Evolutionary conservation across 108 stramenopile genomes (phyloP).

Genomic region (Cyclotella cryptica): DNA sequence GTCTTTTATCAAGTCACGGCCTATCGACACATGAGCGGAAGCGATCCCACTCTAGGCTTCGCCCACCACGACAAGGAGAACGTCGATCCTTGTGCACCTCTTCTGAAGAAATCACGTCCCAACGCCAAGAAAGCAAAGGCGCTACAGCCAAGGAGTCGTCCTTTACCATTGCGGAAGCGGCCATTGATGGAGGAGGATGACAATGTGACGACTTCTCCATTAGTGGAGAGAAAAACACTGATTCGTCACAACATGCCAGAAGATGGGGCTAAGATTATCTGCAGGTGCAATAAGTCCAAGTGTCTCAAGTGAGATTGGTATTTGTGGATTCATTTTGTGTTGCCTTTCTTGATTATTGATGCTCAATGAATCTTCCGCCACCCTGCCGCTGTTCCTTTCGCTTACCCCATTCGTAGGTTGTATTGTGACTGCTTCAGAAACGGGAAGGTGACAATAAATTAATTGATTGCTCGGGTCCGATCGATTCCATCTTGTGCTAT

Average conservation of each 20-base stretch:
- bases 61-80: conserved; percentile 21
- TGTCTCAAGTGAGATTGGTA: conserved; percentile 38
- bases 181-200: conserved; percentile 23
- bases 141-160: background rate
- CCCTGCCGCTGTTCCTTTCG: background rate
- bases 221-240: conserved; percentile 13
- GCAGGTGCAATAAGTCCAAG: conserved; percentile 40
- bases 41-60: conserved; percentile 10
- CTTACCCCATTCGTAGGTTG: conserved; percentile 38
- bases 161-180: conserved; percentile 44
- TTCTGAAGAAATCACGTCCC: background rate
- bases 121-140: background rate
- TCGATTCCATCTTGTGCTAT: conserved; percentile 8
- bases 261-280: conserved; percentile 26
- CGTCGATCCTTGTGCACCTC: background rate
- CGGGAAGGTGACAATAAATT: conserved; percentile 27
- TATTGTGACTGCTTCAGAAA: conserved; percentile 80
- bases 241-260: conserved; percentile 38
- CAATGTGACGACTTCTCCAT: background rate
- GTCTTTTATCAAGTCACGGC: conserved; percentile 38
- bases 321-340: background rate
- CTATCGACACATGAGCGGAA: conserved; percentile 29
- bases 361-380: background rate
- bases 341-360: background rate
- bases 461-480: background rate